These are phyloP conservation scores for Lathyrus oleraceus DNA, from an alignment of 306 rosid genomes.

Conservation along the genomic window DNA sequence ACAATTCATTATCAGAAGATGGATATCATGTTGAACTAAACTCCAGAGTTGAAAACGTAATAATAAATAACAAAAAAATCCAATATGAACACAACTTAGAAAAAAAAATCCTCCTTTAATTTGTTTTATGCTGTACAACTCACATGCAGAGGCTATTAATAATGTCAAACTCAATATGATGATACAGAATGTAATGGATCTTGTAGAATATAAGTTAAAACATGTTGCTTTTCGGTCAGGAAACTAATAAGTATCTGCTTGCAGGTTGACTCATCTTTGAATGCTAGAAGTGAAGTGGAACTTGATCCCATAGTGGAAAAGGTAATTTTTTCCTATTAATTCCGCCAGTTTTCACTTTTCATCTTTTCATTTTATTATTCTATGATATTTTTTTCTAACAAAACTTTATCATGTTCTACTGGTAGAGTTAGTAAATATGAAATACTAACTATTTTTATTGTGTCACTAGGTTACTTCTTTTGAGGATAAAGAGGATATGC, in stretches of 20 bases:
- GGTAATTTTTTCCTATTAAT: constrained; percentile 24
- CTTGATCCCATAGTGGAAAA: constrained; percentile 24
- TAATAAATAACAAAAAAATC: constrained; percentile 20
- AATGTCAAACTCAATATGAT: background rate
- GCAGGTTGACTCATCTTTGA: constrained; percentile 39
- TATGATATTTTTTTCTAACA: background rate
- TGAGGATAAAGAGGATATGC: constrained; percentile 36
- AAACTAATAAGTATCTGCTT: constrained; percentile 32
- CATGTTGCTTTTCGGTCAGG: background rate
- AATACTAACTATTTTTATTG: background rate
- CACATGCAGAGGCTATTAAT: constrained; percentile 16
- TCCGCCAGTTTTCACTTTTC: background rate
- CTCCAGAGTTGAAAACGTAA: constrained; percentile 47
- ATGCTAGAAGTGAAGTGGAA: constrained; percentile 26
- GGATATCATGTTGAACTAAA: constrained; percentile 27
- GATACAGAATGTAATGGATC: constrained; percentile 35
- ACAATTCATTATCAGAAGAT: constrained; percentile 27
- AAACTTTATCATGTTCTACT: background rate
- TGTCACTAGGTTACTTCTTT: constrained; percentile 43
- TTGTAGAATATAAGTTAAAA: constrained; percentile 25
- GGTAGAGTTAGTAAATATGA: background rate
- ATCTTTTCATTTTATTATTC: background rate
- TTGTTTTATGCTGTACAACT: constrained; percentile 25
- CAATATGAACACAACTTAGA: constrained; percentile 11
- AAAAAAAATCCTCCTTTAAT: background rate